Base-by-base conservation (phyloP, 2,329 filamentous ascomycete genomes). In the Dryadomyces sulphureus region DNA sequence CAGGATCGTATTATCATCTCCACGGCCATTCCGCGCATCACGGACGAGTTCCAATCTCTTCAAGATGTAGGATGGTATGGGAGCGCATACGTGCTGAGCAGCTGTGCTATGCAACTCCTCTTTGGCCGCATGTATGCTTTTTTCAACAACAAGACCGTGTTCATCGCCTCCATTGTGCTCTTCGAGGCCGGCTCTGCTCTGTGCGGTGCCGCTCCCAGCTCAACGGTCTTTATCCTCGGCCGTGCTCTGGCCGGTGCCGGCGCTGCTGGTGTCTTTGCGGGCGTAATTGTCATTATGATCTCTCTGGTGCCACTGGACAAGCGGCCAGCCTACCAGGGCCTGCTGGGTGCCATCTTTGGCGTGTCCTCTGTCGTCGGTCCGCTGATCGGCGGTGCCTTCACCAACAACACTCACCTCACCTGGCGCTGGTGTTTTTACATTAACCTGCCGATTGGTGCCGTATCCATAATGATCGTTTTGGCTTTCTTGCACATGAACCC, bases 181-280 rank as follows among this genome's bases (percentile, higher is more conserved):
- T 79, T 79, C 50, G 72, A 77, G 53, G 21, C 75, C 1, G 75
- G 76, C 2, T 74, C 69, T 0, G 51, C 72, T 3, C 56, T 79
- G 14, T 78, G 73, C 50, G 75, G 59, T 47, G 51, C 65, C 44
- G 68, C 74, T 0, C 59, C 54, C 0, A 69, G 62, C 12, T 72
- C 70, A 0, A 51, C 57, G 0, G 71, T 71, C 61, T 65, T 79
- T 45, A 78, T 79, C 45, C 54, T 69, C 5, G 73, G 73, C 2
- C 66, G 74, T 4, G 69, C 69, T 2, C 58, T 79, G 2, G 70
- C 74, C 0, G 75, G 75, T 0, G 50, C 69, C 0, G 75, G 75
- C 1, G 63, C 62, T 1, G 65, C 72, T 1, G 75, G 69, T 0
- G 52, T 78, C 2, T 62, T 67, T 46, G 72, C 66, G 14, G 74